These are phyloP conservation scores for Sphaerobolus stellatus DNA, from an alignment of 1,284 basidiomycete genomes.

Conservation along the genomic window DNA sequence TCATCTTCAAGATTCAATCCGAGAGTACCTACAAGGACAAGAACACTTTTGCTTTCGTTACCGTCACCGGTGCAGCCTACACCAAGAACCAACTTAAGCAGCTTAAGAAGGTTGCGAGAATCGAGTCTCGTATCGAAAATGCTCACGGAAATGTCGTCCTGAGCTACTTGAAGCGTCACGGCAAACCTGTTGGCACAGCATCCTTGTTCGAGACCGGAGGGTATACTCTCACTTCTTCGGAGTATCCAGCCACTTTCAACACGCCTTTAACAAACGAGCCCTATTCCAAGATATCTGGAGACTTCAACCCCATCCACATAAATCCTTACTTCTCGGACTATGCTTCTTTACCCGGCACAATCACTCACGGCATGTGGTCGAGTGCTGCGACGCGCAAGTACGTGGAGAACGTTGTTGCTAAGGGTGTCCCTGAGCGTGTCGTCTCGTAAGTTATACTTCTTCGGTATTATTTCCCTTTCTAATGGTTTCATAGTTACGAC, in stretches of 20 bases:
- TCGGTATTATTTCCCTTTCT: slow-evolving; percentile 12
- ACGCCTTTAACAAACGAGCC: slow-evolving; percentile 90
- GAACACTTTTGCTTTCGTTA: slow-evolving; percentile 78
- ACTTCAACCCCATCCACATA: slow-evolving; percentile 97
- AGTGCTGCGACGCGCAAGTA: slow-evolving; percentile 92
- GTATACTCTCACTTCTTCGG: slow-evolving; percentile 71
- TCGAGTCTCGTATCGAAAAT: slow-evolving; percentile 86
- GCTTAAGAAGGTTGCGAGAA: slow-evolving; percentile 83
- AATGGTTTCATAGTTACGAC: slow-evolving; percentile 62
- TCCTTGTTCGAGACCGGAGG: slow-evolving; percentile 83
- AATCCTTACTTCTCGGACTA: slow-evolving; percentile 98
- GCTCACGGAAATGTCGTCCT: slow-evolving; percentile 92
- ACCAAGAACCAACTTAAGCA: slow-evolving; percentile 84
- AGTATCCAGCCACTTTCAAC: slow-evolving; percentile 61
- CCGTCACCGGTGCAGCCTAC: slow-evolving; percentile 83
- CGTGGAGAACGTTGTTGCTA: slow-evolving; percentile 91
- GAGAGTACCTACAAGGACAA: slow-evolving; percentile 92
- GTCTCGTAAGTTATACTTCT: slow-evolving; percentile 57
- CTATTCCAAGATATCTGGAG: slow-evolving; percentile 94
- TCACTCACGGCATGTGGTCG: slow-evolving; percentile 97
- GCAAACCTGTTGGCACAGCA: slow-evolving; percentile 72
- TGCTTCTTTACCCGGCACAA: slow-evolving; percentile 91
- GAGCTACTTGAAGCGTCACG: slow-evolving; percentile 91
- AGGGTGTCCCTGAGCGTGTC: slow-evolving; percentile 90
- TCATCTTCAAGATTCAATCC: slow-evolving; percentile 88